Evolutionary conservation across 768 basidiomycete genomes (phyloP).

Genomic region (Trichaptum fuscoviolaceum): DNA sequence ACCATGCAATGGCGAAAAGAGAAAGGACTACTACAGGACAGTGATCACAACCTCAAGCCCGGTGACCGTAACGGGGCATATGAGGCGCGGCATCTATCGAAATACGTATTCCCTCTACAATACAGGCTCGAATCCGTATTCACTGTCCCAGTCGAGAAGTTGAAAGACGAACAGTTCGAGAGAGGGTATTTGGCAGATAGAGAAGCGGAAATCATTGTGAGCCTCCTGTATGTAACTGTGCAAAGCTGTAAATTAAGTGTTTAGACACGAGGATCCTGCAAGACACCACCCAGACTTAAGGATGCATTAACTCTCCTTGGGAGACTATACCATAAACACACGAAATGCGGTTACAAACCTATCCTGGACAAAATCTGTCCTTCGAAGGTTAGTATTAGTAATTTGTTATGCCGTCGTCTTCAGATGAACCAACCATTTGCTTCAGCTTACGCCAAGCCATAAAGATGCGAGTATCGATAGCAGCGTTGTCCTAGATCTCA

Average conservation of each 20-base stretch:
- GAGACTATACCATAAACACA: slow-evolving; percentile 60
- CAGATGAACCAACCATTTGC: slow-evolving; percentile 6
- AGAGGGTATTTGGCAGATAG: slow-evolving; percentile 54
- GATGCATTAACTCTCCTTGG: slow-evolving; percentile 48
- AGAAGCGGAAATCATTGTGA: slow-evolving; percentile 67
- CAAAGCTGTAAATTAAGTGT: slow-evolving; percentile 3
- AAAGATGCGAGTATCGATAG: slow-evolving; percentile 43
- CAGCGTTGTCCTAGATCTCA: slow-evolving; percentile 54
- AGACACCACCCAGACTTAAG: slow-evolving; percentile 73
- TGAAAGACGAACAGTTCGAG: slow-evolving; percentile 25
- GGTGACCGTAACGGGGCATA: slow-evolving; percentile 34
- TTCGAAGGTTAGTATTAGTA: slow-evolving; percentile 56
- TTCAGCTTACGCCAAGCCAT: not conserved
- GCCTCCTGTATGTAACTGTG: slow-evolving; percentile 7
- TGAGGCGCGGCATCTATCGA: slow-evolving; percentile 59
- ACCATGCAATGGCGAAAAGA: slow-evolving; percentile 36
- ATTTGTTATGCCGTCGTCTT: not conserved
- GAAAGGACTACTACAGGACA: slow-evolving; percentile 18
- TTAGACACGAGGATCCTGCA: slow-evolving; percentile 40
- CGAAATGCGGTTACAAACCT: slow-evolving; percentile 64
- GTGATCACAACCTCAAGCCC: slow-evolving; percentile 40
- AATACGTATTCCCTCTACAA: slow-evolving; percentile 83
- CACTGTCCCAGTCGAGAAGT: slow-evolving; percentile 14
- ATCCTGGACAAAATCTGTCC: slow-evolving; percentile 65
- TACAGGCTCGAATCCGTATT: slow-evolving; percentile 66